Base-by-base conservation (phyloP, 1,139 yeast species). In the Sugiyamaella japonica region DNA sequence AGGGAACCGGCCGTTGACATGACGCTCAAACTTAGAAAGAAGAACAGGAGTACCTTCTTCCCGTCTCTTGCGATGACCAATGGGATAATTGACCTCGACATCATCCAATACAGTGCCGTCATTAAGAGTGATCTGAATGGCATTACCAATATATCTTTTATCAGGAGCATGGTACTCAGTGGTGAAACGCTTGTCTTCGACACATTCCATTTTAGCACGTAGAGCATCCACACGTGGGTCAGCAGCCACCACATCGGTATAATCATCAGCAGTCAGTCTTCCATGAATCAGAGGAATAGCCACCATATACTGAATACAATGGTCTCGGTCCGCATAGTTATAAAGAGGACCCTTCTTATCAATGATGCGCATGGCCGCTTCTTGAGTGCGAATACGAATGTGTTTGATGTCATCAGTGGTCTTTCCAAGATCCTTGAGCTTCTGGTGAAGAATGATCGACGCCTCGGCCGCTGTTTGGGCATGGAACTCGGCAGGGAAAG, bases 381-480 rank as follows among this genome's bases (percentile, higher is more conserved):
- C 83, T 67, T 81, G 85, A 50, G 85, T 81, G 61, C 80, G 73
- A 63, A 81, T 79, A 52, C 75, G 72, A 56, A 81, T 68, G 28
- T 72, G 70, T 63, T 75, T 73, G 63, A 81, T 80, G 62, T 81
- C 84, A 51, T 76, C 76, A 54, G 73, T 68, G 10, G 78, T 64
- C 66, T 75, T 73, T 17, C 82, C 82, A 55, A 70, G 58, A 8
- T 64, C 66, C 52, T 67, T 63, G 60, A 81, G 70, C 53, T 67
- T 63, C 49, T 66, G 59, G 63, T 77, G 73, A 16, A 78, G 71
- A 20, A 72, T 76, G 69, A 81, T 64, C 39, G 85, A 79, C 39
- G 82, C 82, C 64, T 81, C 85, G 31, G 76, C 84, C 12, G 85
- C 85, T 38, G 85, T 80, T 67, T 81, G 85, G n/a, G 85, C 84